Conservation (phyloP, 2,329 filamentous ascomycete genomes). For the Pseudogymnoascus destructans region DNA sequence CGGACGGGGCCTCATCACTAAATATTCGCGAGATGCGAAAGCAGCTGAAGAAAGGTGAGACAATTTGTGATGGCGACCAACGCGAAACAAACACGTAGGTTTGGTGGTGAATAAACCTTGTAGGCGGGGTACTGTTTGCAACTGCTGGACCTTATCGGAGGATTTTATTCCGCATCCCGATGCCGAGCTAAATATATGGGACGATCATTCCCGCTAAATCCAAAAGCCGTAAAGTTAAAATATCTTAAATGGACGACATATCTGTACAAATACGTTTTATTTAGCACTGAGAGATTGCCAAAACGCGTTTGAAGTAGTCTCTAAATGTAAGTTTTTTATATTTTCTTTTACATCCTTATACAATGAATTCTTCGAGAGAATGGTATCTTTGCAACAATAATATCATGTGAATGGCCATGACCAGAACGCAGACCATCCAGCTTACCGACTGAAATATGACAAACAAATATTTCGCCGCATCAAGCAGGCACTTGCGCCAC, state of each 20-base stretch:
- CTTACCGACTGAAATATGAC: neutral
- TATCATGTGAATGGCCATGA: neutral
- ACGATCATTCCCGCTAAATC: conserved; percentile 4
- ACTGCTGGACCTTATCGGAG: neutral
- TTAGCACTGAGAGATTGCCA: neutral
- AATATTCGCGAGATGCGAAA: conserved; percentile 4
- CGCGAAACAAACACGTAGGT: conserved; percentile 7
- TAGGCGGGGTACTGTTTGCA: neutral
- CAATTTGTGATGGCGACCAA: neutral
- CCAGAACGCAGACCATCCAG: neutral
- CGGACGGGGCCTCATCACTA: conserved; percentile 6
- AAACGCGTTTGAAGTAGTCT: neutral
- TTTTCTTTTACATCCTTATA: neutral
- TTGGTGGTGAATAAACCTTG: neutral
- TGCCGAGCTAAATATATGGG: neutral
- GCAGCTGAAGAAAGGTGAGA: neutral
- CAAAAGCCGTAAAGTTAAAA: conserved; percentile 1
- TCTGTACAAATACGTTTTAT: neutral
- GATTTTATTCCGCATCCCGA: conserved; percentile 1
- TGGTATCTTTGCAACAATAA: neutral
- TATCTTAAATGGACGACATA: conserved; percentile 6
- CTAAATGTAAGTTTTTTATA: neutral
- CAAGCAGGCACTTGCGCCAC: neutral
- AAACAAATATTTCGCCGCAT: neutral
- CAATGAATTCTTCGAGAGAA: neutral